Evolutionary conservation across 1,284 basidiomycete genomes (phyloP), one percentile per base, ranked within the genome.

Genomic region (Tilletia indica): DNA sequence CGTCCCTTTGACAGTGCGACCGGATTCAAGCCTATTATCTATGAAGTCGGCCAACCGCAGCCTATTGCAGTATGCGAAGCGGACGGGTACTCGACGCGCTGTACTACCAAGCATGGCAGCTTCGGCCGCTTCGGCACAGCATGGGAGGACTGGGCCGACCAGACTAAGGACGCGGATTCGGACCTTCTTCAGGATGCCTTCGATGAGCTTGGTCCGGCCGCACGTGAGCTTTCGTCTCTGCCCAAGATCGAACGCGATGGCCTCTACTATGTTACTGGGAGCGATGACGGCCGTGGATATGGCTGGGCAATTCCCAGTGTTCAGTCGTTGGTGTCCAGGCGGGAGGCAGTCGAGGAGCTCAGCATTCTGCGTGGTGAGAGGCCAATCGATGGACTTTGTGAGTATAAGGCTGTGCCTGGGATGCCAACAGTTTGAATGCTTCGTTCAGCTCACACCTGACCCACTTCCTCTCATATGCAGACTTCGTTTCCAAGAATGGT

Each of bases 61-160:
- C 51, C 51, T 19, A 54, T 54, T 19, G 51, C 51, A 19, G 51
- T 54, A 8, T 54, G 51, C 51, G 51, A 54, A 19, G 51, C 19
- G 8, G 6, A 19, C 8, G 51, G 51, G 6, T 54, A 54, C 51
- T 6, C 19, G 6, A 54, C 51, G 1, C 51, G 51, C 16, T 54
- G 51, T 19, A 54, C 51, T 19, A 54, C 51, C 51, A 54, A 54
- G 51, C 51, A 54, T 19, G 51, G 51, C 51, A 54, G 51, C 51
- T 54, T 54, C 21, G 51, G 51, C 16, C 51, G 51, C 51, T 54
- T 54, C 51, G 51, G 51, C 16, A 54, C 47, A 11, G 47, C 47
- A 12, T 48, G 47, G 47, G 47, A 48, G 12, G 12, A n/a, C 12
- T 48, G 47, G 12, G 47, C 16, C 21, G 51, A 54, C 6, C 19